Conservation (phyloP, 78 protist genomes). For the Dictyostelium firmibasis region DNA sequence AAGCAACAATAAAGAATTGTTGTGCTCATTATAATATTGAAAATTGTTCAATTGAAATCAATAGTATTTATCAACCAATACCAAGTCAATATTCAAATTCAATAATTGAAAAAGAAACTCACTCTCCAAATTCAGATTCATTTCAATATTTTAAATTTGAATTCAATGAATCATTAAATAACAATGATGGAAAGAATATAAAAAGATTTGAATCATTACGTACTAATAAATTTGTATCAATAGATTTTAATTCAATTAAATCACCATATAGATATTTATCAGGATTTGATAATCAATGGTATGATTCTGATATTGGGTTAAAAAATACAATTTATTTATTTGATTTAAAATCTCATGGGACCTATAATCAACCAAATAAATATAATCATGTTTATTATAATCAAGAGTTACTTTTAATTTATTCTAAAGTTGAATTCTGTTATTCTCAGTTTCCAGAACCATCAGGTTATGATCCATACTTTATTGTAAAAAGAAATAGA, state of each 20-base stretch:
- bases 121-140: background rate
- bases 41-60: background rate
- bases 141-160: background rate
- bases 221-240: background rate
- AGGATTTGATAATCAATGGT: background rate
- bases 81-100: background rate
- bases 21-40: background rate
- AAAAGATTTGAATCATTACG: background rate
- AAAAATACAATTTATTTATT: background rate
- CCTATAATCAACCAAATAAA: background rate
- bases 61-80: background rate
- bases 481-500: background rate
- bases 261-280: background rate
- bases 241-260: background rate
- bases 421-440: background rate
- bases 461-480: background rate
- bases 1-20: background rate
- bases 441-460: constrained; percentile 4
- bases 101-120: background rate
- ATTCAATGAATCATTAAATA: background rate
- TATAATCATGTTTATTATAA: background rate
- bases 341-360: background rate
- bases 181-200: background rate
- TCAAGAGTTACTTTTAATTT: background rate
- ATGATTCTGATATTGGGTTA: background rate